These are phyloP conservation scores for Aspergillus carbonarius DNA, from an alignment of 2,329 filamentous ascomycete species.

Conservation along the genomic window DNA sequence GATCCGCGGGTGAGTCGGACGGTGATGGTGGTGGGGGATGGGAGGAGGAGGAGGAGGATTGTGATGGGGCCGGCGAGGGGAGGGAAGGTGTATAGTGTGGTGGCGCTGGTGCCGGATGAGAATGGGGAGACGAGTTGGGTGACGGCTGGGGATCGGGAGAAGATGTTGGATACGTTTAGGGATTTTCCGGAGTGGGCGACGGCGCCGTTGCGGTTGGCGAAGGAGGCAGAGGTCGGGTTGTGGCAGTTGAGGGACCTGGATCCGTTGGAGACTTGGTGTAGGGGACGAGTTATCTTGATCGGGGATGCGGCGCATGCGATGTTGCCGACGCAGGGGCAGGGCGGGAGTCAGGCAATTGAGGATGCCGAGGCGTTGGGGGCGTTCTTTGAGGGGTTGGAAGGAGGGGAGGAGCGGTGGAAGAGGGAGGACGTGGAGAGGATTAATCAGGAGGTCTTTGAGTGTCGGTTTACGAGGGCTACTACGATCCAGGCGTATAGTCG, in stretches of 20 bases:
- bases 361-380: conserved; percentile 35
- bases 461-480: conserved; percentile 2
- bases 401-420: background rate
- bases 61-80: conserved; percentile 49
- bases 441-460: background rate
- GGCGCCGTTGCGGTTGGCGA: background rate
- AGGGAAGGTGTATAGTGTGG: conserved; percentile 45
- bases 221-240: conserved; percentile 20
- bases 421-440: background rate
- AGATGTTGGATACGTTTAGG: conserved; percentile 12
- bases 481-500: conserved; percentile 12
- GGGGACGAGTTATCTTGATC: conserved; percentile 29
- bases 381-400: background rate
- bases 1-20: conserved; percentile 43
- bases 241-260: conserved; percentile 28
- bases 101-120: conserved; percentile 46
- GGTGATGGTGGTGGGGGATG: conserved; percentile 49
- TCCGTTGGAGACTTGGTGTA: conserved; percentile 13
- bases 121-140: conserved; percentile 9
- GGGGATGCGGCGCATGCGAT: conserved; percentile 43
- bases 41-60: conserved; percentile 34
- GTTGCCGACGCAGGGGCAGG: conserved; percentile 46
- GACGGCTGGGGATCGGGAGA: conserved; percentile 1
- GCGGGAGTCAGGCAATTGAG: conserved; percentile 45
- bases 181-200: conserved; percentile 11